Conservation (phyloP, 208 protist species). For the Leishmania tropica region DNA sequence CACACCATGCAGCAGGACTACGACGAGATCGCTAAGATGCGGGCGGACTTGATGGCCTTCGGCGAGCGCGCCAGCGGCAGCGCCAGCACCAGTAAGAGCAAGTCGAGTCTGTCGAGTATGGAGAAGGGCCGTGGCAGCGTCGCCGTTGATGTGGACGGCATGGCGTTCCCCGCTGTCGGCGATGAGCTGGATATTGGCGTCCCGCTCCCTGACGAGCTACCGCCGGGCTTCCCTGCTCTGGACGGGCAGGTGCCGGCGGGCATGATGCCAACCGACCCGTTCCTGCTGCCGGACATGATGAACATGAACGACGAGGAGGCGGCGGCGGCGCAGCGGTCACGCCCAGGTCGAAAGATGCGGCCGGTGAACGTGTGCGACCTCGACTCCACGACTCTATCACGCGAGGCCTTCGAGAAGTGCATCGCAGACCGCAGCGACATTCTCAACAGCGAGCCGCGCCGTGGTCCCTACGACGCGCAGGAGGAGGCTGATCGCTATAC, state of each 20-base stretch:
- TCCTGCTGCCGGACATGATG: constrained; percentile 35
- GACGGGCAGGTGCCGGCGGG: constrained; percentile 15
- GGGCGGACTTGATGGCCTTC: constrained; percentile 82
- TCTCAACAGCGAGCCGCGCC: constrained; percentile 55
- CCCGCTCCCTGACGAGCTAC: constrained; percentile 71
- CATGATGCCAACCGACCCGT: constrained; percentile 26
- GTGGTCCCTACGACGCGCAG: constrained; percentile 61
- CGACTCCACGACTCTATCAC: constrained; percentile 69
- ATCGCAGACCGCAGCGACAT: constrained; percentile 76
- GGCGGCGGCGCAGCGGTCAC: background rate
- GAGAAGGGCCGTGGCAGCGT: constrained; percentile 84
- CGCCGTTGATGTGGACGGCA: constrained; percentile 24
- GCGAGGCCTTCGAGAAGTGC: constrained; percentile 63
- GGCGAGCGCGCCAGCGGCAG: constrained; percentile 69
- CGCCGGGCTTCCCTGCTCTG: constrained; percentile 38
- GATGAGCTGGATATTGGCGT: constrained; percentile 87
- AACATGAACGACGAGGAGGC: constrained; percentile 17
- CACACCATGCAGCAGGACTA: constrained; percentile 74
- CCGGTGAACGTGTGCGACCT: constrained; percentile 66
- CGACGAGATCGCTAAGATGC: constrained; percentile 83
- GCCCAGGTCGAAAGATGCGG: constrained; percentile 27
- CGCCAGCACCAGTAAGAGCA: constrained; percentile 73
- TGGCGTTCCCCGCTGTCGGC: constrained; percentile 47
- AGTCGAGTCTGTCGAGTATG: constrained; percentile 80
- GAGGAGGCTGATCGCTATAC: constrained; percentile 64